A percentile compares a stretch with the other conserved stretches of the same genome.
Evolutionary conservation across 148 eudicot species (phyloP).

Genomic region (Salicornia ramosissima): DNA sequence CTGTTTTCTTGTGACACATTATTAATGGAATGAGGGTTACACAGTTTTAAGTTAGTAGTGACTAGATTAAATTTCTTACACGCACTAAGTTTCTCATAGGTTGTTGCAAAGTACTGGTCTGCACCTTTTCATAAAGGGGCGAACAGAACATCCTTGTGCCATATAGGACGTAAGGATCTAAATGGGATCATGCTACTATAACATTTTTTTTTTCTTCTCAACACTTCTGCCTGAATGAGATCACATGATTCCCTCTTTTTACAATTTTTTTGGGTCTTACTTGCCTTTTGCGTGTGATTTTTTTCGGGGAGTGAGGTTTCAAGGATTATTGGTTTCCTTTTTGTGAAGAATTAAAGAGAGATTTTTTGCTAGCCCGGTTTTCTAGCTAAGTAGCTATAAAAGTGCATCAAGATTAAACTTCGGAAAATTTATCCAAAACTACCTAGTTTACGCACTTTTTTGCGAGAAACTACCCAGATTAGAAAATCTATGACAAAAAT

Average conservation of each 20-base stretch:
- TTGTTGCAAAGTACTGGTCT: background rate
- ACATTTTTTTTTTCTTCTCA: background rate
- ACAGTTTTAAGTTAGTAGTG: background rate
- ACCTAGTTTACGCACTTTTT: too few relatives aligned
- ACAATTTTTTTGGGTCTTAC: background rate
- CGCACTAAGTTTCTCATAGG: background rate
- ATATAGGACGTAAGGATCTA: background rate
- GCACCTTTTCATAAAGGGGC: background rate
- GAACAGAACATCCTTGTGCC: background rate
- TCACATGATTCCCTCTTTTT: background rate
- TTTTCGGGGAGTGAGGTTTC: background rate
- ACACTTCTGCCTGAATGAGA: background rate
- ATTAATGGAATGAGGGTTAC: too few relatives aligned
- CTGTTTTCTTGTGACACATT: background rate
- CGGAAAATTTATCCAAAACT: too few relatives aligned
- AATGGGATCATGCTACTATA: background rate
- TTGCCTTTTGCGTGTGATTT: background rate
- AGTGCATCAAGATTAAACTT: background rate
- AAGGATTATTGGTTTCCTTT: background rate
- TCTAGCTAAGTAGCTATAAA: background rate
- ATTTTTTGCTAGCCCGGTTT: background rate
- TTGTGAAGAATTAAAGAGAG: background rate
- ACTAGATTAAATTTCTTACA: background rate
- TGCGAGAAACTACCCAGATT: too few relatives aligned
- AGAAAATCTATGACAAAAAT: too few relatives aligned